Evolutionary conservation across 2,329 filamentous ascomycete species (phyloP), one percentile per base, ranked within the genome.

Genomic region (Chaetomium sp.): DNA sequence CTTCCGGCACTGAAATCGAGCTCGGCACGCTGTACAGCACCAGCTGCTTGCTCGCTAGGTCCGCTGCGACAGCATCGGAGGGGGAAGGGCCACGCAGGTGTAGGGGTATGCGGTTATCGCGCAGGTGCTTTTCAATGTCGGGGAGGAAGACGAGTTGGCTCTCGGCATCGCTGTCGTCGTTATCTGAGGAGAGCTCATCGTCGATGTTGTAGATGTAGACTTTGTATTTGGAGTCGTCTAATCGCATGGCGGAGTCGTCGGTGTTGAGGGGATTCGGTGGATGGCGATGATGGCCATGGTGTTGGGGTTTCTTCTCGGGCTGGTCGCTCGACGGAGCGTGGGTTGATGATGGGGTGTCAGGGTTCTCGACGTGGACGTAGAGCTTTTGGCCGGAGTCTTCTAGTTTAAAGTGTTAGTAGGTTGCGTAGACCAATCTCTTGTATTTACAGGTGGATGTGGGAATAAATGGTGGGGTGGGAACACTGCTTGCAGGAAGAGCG

Each of bases 191-290:
- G 36, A 97, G 80, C 72, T 97, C 92, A 64, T 87, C 87, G 68
- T 95, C 91, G 8, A 99, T 78, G 71, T 95, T 85, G 75, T 91
- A 86, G 64, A 99, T 91, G 77, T 94, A 96, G 58, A 96, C 84
- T 67, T 87, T 89, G 74, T 95, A 79, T 65, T 88, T 88, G 36
- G 88, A 86, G 71, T 96, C 86, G 72, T 97, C 91, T 58, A 97
- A 69, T 55, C 87, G 80, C 92, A 97, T 96, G 14, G 48, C 46
- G 55, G 71, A 67, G 63, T 90, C 86, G 60, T 81, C 74, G 19
- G 46, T 34, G 44, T 44, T 32, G 34, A 34, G 44, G 38, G 54
- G 49, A 57, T 58, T 52, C 52, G 56, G 19, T 27, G 19, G 19
- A 27, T 27, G 19, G 19, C 3, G 19, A 27, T 42, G 40, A 14